Evolutionary conservation across 2,329 filamentous ascomycete genomes (phyloP).

Genomic region (Trematosphaeria pertusa): DNA sequence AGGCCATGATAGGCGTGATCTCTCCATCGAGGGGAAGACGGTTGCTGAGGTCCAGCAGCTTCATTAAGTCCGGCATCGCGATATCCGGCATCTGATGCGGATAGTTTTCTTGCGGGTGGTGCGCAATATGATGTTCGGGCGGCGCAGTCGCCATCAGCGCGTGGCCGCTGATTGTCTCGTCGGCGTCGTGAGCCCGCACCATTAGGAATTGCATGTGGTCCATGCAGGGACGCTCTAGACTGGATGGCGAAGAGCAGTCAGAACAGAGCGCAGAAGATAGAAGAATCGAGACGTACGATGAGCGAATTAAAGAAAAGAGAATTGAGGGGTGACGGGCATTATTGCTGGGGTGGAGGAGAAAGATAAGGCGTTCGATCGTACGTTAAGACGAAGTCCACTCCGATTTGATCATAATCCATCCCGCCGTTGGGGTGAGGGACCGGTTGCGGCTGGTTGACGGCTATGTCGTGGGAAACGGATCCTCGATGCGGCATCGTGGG

Average conservation of each 20-base stretch:
- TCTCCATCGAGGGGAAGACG: constrained; percentile 85
- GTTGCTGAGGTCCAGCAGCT: constrained; percentile 82
- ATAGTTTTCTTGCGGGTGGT: constrained; percentile 63
- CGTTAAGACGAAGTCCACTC: constrained; percentile 91
- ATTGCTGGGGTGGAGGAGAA: constrained; percentile 50
- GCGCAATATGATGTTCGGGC: constrained; percentile 68
- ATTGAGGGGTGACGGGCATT: constrained; percentile 26
- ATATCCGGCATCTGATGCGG: constrained; percentile 77
- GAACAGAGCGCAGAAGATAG: constrained; percentile 29
- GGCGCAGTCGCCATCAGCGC: constrained; percentile 93
- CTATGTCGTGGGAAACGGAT: constrained; percentile 36
- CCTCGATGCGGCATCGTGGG: constrained; percentile 42
- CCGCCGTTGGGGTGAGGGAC: constrained; percentile 46
- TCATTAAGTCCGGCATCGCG: constrained; percentile 76
- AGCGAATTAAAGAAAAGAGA: constrained; percentile 22
- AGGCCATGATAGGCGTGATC: constrained; percentile 95
- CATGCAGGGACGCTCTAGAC: constrained; percentile 94
- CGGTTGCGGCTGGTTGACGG: constrained; percentile 28
- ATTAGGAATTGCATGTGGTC: constrained; percentile 84
- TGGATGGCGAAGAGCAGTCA: constrained; percentile 43
- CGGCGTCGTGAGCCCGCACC: constrained; percentile 60
- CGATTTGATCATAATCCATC: constrained; percentile 79
- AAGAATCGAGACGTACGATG: constrained; percentile 33
- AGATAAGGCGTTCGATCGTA: constrained; percentile 74
- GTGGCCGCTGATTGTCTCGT: constrained; percentile 76